Conservation (phyloP, 768 basidiomycete species). For the Russula lepida region DNA sequence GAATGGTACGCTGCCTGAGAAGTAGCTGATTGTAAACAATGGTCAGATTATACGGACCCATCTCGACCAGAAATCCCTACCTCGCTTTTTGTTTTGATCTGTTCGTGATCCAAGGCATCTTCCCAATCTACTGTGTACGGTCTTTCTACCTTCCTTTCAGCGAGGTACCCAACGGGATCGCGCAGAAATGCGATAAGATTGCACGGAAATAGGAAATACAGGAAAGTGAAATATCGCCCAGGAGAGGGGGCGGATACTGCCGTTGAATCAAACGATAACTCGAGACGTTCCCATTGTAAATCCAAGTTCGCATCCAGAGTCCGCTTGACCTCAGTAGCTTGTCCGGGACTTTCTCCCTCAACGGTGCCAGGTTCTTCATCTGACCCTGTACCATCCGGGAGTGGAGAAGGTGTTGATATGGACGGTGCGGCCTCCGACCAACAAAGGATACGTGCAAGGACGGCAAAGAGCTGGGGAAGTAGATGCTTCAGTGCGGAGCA, state of each 20-base stretch:
- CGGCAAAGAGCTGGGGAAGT: constrained; percentile 56
- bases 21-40: constrained; percentile 5
- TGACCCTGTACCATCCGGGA: constrained; percentile 5
- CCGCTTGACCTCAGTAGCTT: constrained; percentile 4
- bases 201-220: constrained; percentile 89
- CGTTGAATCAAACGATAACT: constrained; percentile 47
- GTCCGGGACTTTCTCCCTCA: constrained; percentile 11
- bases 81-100: constrained; percentile 66
- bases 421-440: constrained; percentile 53
- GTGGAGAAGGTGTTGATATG: constrained; percentile 8
- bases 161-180: constrained; percentile 56
- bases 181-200: constrained; percentile 78
- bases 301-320: constrained; percentile 36
- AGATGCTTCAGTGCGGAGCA: constrained; percentile 45
- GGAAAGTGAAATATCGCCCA: constrained; percentile 59
- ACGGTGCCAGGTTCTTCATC: neutral
- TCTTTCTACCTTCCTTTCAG: constrained; percentile 39
- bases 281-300: constrained; percentile 61
- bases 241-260: constrained; percentile 51
- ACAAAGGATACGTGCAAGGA: constrained; percentile 64
- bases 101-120: constrained; percentile 54
- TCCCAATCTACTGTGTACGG: constrained; percentile 70
- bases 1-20: constrained; percentile 17
- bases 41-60: neutral
- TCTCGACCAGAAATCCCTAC: constrained; percentile 31